Evolutionary conservation across 2,329 filamentous ascomycete species (phyloP).

Genomic region (Sclerotiophoma versabilis): DNA sequence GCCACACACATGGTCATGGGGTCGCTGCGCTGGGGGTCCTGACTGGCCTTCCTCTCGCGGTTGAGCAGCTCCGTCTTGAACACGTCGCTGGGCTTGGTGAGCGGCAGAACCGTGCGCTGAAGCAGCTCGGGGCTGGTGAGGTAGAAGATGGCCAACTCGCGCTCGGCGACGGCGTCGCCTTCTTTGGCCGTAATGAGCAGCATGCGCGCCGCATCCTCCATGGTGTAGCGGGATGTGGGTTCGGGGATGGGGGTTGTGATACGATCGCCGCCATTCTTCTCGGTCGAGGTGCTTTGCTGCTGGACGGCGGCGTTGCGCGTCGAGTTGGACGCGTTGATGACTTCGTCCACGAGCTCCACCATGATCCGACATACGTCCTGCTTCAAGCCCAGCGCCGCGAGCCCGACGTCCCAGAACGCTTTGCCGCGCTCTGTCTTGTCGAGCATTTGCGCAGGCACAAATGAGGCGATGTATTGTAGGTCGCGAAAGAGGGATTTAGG

Average conservation of each 20-base stretch:
- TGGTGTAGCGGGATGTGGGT: conserved; percentile 68
- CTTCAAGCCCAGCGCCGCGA: conserved; percentile 88
- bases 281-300: conserved; percentile 35
- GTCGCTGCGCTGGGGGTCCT: conserved; percentile 73
- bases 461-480: conserved; percentile 65
- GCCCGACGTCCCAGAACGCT: conserved; percentile 87
- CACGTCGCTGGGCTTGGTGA: conserved; percentile 84
- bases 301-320: conserved; percentile 58
- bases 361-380: conserved; percentile 85
- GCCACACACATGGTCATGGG: conserved; percentile 91
- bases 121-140: conserved; percentile 89
- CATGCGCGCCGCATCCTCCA: conserved; percentile 85
- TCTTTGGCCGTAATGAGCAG: conserved; percentile 94
- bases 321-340: conserved; percentile 70
- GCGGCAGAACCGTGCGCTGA: conserved; percentile 77
- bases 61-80: conserved; percentile 90
- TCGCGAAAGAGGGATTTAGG: conserved; percentile 58
- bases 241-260: conserved; percentile 20
- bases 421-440: conserved; percentile 69
- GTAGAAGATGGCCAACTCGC: conserved; percentile 92
- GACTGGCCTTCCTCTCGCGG: conserved; percentile 59
- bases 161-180: conserved; percentile 84
- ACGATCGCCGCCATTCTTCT: conserved; percentile 21
- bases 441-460: conserved; percentile 64
- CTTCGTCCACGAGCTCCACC: conserved; percentile 75